Conservation (phyloP, 2,329 filamentous ascomycete species). For the Trichoderma pleuroti region DNA sequence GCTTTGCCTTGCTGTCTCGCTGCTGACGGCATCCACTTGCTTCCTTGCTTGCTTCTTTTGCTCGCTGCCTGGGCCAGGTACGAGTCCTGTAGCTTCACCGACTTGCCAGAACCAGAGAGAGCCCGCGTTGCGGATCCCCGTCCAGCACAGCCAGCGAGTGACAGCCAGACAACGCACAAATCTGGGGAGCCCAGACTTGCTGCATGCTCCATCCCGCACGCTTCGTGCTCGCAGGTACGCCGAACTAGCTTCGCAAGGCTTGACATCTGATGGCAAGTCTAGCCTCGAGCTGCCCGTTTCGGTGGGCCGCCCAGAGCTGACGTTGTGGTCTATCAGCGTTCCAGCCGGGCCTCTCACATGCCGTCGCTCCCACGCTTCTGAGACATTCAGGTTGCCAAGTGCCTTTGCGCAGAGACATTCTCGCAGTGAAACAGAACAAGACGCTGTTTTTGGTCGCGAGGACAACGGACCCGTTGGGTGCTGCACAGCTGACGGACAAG, state of each 20-base stretch:
- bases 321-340: constrained; percentile 10
- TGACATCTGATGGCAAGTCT: constrained; percentile 2
- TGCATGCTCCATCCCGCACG: not conserved
- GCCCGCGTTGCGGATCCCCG: not conserved
- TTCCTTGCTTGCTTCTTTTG: not conserved
- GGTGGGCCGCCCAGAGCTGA: not conserved
- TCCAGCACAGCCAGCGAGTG: constrained; percentile 5
- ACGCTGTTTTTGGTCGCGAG: not conserved
- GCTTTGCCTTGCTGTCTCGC: no score
- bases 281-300: constrained; percentile 9
- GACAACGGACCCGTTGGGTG: not conserved
- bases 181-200: not conserved
- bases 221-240: constrained; percentile 2
- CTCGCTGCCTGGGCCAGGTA: not conserved
- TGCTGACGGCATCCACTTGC: not conserved
- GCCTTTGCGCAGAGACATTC: not conserved
- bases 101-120: not conserved
- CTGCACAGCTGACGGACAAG: not conserved
- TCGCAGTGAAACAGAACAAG: not conserved
- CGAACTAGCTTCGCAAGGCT: not conserved
- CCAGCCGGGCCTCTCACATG: constrained; percentile 12
- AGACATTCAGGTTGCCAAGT: not conserved
- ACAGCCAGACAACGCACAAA: not conserved
- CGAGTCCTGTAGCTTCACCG: not conserved
- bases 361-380: not conserved